Evolutionary conservation across 768 basidiomycete species (phyloP), one percentile per base, ranked within the genome.

Genomic region (Boletus reticuloceps): DNA sequence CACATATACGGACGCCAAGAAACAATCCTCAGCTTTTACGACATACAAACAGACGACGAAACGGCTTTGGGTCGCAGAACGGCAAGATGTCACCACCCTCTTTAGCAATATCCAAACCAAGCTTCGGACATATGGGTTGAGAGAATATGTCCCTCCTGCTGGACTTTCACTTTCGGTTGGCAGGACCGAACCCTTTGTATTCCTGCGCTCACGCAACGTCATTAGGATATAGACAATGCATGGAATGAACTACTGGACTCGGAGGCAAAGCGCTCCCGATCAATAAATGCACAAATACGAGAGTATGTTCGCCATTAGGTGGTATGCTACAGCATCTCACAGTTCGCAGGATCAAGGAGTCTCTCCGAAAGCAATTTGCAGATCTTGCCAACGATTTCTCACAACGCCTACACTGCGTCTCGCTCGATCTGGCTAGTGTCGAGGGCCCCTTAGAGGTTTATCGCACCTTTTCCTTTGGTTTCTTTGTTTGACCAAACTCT

Each of bases 81-180:
- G 88, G 66, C 89, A 93, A 66, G 94, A 95, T 55, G 75, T 97
- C 11, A 83, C 85, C 10, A 91, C 89, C 2, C 79, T 98, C 14
- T 91, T 98, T 59, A 87, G 90, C 4, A 96, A 97, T 65, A 86
- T 99, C 29, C 91, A 94, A 70, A 96, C 93, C 1, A 98, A 98
- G 72, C 75, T 98, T 53, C 82, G 80, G 70, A 98, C 95, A 22
- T 98, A 98, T 74, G 84, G 87, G 11, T 68, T 99, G 61, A 78
- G 84, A 55, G 85, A 91, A 64, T 98, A 95, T 70, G 78, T 86
- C 22, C 94, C 97, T 13, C 83, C 86, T 3, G 67, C 72, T 5
- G 94, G 91, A 3, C 73, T 94, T 19, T 74, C 84, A 22, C 77
- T 87, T 31, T 74, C 78, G 36, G 85, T 84, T 58, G 47, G 80